Evolutionary conservation across 192 early-diverging fungal species (phyloP).

Genomic region (Backusella psychrophila): DNA sequence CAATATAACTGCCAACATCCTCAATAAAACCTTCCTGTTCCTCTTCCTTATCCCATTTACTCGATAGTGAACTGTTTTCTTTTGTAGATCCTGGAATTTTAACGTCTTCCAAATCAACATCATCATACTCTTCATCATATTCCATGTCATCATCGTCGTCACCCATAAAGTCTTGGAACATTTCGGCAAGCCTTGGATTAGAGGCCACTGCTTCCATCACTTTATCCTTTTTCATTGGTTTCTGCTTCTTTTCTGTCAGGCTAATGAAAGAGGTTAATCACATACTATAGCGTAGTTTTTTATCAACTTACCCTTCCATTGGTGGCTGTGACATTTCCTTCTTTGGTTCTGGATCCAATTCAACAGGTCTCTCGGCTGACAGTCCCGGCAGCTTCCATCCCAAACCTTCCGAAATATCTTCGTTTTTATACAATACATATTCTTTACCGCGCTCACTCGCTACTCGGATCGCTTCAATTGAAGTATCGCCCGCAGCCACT

Average conservation of each 20-base stretch:
- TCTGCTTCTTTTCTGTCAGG: slow-evolving; percentile 17
- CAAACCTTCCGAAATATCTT: slow-evolving; percentile 50
- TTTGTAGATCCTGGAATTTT: background rate
- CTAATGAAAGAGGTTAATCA: background rate
- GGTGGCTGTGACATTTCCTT: slow-evolving; percentile 19
- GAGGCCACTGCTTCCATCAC: background rate
- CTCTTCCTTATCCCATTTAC: background rate
- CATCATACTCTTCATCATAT: background rate
- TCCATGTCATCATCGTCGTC: background rate
- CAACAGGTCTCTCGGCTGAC: background rate
- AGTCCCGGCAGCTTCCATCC: slow-evolving; percentile 67
- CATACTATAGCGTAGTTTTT: background rate
- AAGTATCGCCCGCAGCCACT: slow-evolving; percentile 22
- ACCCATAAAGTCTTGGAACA: background rate
- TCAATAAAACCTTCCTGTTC: slow-evolving; percentile 28
- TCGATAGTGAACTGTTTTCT: background rate
- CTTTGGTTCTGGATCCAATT: slow-evolving; percentile 13
- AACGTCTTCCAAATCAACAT: background rate
- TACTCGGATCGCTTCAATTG: slow-evolving; percentile 56
- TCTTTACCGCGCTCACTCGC: slow-evolving; percentile 79
- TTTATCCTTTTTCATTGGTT: slow-evolving; percentile 14
- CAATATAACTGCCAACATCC: slow-evolving; percentile 25
- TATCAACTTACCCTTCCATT: background rate
- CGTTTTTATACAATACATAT: slow-evolving; percentile 86
- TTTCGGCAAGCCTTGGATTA: background rate